phyloP scores from a whole-genome alignment of 306 rosid species.

The Citrullus amarus region DNA sequence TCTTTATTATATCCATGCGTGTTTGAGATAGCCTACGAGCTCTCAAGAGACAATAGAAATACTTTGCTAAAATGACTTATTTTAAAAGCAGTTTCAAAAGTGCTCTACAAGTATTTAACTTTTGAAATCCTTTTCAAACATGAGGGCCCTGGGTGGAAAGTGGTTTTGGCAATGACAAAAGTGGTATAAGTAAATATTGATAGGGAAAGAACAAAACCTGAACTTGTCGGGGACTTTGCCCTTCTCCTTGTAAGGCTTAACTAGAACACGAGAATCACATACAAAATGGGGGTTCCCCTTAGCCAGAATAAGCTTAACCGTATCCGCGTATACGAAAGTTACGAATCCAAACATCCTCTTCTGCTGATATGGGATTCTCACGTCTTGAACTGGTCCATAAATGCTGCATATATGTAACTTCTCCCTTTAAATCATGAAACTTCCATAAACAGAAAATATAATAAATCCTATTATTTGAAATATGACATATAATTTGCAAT shows the following conservation, averaged over 20 bases:
- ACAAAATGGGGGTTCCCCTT: conserved; percentile 98
- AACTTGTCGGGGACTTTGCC: conserved; percentile 97
- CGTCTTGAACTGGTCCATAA: conserved; percentile 97
- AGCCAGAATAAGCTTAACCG: conserved; percentile 81
- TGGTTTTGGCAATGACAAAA: no score
- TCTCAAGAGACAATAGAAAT: no score
- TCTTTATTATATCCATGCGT: no score
- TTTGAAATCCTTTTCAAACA: no score
- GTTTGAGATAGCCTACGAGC: no score
- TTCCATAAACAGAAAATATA: neutral
- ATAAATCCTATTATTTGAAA: no score
- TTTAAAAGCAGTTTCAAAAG: neutral
- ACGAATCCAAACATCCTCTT: conserved; percentile 97
- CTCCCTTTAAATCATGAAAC: no score
- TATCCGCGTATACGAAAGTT: conserved; percentile 79
- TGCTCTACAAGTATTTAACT: neutral
- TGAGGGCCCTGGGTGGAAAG: no score
- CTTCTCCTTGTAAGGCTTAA: conserved; percentile 98
- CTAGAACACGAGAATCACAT: conserved; percentile 95
- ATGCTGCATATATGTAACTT: conserved; percentile 27
- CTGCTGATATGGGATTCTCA: conserved; percentile 97
- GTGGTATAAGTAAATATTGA: no score
- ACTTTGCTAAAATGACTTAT: neutral
- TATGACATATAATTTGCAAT: no score
- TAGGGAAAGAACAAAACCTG: conserved; percentile 18